phyloP scores from a whole-genome alignment of 2,329 filamentous ascomycete genomes.

The Trichoderma atroviride region DNA sequence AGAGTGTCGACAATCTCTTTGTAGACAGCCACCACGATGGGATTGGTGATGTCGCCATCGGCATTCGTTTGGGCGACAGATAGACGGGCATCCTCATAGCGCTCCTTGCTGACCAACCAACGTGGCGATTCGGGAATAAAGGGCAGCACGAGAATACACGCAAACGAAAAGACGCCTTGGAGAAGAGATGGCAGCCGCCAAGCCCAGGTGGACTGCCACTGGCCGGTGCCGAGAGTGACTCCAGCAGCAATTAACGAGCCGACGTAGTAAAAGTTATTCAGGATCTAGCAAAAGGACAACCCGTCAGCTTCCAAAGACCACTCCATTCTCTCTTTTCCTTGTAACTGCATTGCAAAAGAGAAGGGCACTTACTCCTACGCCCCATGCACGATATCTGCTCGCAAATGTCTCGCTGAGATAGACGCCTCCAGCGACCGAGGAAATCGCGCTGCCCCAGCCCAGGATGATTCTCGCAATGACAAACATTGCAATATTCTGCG shows the following conservation, averaged over 20 bases:
- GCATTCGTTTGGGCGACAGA: slow-evolving; percentile 45
- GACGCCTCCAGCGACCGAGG: slow-evolving; percentile 46
- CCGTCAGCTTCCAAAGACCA: not conserved
- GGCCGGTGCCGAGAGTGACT: slow-evolving; percentile 44
- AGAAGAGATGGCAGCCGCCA: slow-evolving; percentile 35
- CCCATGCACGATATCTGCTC: slow-evolving; percentile 30
- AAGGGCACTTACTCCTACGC: slow-evolving; percentile 25
- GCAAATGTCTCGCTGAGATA: slow-evolving; percentile 55
- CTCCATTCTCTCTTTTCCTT: not conserved
- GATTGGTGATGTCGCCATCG: slow-evolving; percentile 39
- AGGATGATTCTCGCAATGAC: slow-evolving; percentile 56
- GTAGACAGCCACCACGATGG: slow-evolving; percentile 38
- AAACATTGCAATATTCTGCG: slow-evolving; percentile 51
- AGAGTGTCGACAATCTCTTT: slow-evolving; percentile 44
- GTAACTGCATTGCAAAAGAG: not conserved
- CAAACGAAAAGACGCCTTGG: slow-evolving; percentile 30
- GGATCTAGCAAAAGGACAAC: slow-evolving; percentile 8
- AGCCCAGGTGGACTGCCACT: slow-evolving; percentile 37
- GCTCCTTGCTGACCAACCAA: slow-evolving; percentile 35
- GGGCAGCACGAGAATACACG: slow-evolving; percentile 35
- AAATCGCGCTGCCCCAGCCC: slow-evolving; percentile 51
- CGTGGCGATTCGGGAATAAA: slow-evolving; percentile 43
- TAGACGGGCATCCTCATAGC: slow-evolving; percentile 41
- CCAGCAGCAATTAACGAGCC: slow-evolving; percentile 52
- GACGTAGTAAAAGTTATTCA: slow-evolving; percentile 40